phyloP scores from a whole-genome alignment of 441 rosid species.

The Croton laevigatus region DNA sequence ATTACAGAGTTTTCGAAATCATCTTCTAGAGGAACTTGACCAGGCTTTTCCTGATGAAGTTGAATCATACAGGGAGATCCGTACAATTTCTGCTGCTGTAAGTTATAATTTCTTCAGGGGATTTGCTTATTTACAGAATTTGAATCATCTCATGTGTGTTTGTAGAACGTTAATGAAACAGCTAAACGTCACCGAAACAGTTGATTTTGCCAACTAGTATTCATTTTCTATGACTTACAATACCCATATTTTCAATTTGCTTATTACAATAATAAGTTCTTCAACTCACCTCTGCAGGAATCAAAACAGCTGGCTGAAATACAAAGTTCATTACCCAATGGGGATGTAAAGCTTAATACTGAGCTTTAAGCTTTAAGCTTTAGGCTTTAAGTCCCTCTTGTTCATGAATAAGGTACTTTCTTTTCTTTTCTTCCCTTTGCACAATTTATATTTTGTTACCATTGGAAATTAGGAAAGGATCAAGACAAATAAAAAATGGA shows the following conservation, averaged over 20 bases:
- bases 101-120: conserved; percentile 29
- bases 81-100: conserved; percentile 87
- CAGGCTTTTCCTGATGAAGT: conserved; percentile 89
- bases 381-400: neutral
- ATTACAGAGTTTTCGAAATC: conserved; percentile 64
- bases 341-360: conserved; percentile 63
- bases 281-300: conserved; percentile 41
- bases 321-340: conserved; percentile 62
- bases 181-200: no score
- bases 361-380: conserved; percentile 34
- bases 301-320: conserved; percentile 55
- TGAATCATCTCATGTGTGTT: neutral
- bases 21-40: conserved; percentile 86
- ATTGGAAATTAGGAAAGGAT: neutral
- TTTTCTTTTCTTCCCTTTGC: neutral
- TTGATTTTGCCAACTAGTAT: no score
- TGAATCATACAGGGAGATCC: conserved; percentile 79
- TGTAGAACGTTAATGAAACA: no score
- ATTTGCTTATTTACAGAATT: neutral
- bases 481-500: neutral
- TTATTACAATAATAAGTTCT: neutral
- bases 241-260: no score
- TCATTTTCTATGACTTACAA: no score
- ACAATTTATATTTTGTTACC: neutral
- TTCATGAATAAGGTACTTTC: neutral